Evolutionary conservation across 106 monocot species (phyloP), one percentile per base, ranked within the genome.

Genomic region (Vanilla planifolia): DNA sequence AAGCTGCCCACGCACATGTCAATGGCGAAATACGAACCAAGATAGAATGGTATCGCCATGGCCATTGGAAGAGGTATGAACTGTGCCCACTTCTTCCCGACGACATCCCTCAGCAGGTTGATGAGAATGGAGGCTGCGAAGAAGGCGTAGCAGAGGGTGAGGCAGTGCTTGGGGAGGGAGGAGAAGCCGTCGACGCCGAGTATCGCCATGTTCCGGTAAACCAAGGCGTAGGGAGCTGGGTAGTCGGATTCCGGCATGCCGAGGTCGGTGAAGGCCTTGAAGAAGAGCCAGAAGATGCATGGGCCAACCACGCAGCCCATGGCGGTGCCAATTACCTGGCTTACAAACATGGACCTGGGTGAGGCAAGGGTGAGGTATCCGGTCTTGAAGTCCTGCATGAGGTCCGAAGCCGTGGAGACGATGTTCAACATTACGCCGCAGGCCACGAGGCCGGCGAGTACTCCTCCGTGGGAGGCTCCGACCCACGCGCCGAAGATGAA

Each of bases 381-480:
- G 0, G 79, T 79, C 57, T 72, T 75, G 65, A 84, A 76, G 56
- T 84, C 77, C 45, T 85, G 80, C 80, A 79, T 88, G 9, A 89
- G 69, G 27, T 89, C 88, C 0, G 83, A 42, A 14, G 88, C 61
- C 0, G 68, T 74, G 3, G 61, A 51, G 0, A 74, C 74, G n/a
- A 77, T 67, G 35, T 45, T 67, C 79, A 70, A 71, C 60, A 89
- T 71, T 15, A 84, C 70, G 0, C 88, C 88, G 35, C 83, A 82
- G 3, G 71, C 75, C 0, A 69, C 70, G 6, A 88, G 76, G 16
- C 82, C 75, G 0, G 72, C 87, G 19, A 76, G 59, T 4, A 67
- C 80, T 2, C 80, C 80, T 8, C 78, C 73, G 11, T 65, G 14
- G n/a, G 59, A 35, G 11, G 28, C 45, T 1, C 88, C 82, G 0